Evolutionary conservation across 2,329 filamentous ascomycete genomes (phyloP), one percentile per base, ranked within the genome.

Genomic region (Nemania diffusa): DNA sequence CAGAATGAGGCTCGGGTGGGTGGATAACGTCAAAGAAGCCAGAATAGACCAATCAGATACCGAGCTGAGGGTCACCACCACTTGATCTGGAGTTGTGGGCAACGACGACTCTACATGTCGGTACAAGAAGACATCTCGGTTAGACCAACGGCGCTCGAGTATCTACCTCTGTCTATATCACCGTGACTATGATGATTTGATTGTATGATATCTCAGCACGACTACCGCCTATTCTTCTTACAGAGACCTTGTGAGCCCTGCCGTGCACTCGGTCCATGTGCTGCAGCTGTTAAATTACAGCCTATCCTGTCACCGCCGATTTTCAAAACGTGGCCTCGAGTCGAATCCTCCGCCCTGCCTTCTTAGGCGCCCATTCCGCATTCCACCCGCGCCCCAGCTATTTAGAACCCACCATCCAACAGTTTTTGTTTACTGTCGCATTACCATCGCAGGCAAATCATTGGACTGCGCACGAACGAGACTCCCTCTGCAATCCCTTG

Each of bases 271-370:
- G 52, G 56, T 29, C 20, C 20, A 22, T 48, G 11, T n/a, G n/a
- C n/a, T 20, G 44, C 26, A 42, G 57, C 46, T 40, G 32, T 56
- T 52, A 22, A n/a, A 46, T 52, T 63, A 56, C 57, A 65, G 55
- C n/a, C n/a, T n/a, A n/a, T n/a, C 59, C 67, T 65, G 67, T 68
- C 67, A 70, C 67, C 64, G 67, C 69, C 52, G 63, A 44, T 64
- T 69, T 40, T 34, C 26, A 62, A 64, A 71, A 72, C 70, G 70
- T 72, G 69, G 68, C 70, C 70, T 71, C 55, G 60, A 57, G 34
- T 57, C 57, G n/a, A 29, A 51, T 42, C 50, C 34, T n/a, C 37
- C 50, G 56, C 15, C 42, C 52, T 24, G 8, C 51, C 24, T 11
- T 20, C 53, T 51, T 40, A 40, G 37, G 42, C 24, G 13, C 22